Evolutionary conservation across 495 filamentous ascomycete species (phyloP), one percentile per base, ranked within the genome.

Genomic region (Neohortaea acidophila): DNA sequence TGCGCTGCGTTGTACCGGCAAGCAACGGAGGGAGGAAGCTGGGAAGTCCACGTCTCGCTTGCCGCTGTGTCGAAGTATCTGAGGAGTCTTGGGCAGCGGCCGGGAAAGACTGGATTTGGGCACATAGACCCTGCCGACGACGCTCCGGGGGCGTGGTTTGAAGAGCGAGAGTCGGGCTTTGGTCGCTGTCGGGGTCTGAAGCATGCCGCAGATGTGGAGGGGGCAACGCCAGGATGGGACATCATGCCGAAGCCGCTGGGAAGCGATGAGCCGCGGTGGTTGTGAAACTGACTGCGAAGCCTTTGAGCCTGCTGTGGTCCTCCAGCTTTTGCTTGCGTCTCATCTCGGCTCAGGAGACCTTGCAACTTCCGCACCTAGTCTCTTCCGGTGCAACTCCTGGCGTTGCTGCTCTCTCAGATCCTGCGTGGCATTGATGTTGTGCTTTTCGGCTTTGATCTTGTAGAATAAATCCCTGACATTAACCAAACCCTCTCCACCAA

Each of bases 51-150:
- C 10, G 51, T 57, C 13, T 59, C 56, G 10, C 45, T 65, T 12
- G 59, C 58, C 8, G 56, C 44, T 1, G 33, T 40, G 4, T 48
- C 45, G 51, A 51, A 56, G 32, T 54, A 51, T 38, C 42, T 56
- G 19, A 30, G 53, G n/a, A 47, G 41, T 23, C 31, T 56, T 14
- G 48, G 51, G 9, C 53, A 50, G 28, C 36, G 43, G 14, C 22
- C 33, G 3, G 51, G 36, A 12, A 43, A 41, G 15, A 23, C 18
- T 4, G 43, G 42, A n/a, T 51, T 44, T 13, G 43, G 28, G 1
- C 21, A 34, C 37, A n/a, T 23, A 15, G 23, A 49, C 23, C 43
- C 15, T 24, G 18, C 21, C 33, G 44, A 44, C 11, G 43, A 48
- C 6, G 41, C 52, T 6, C 43, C 35, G 7, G 37, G 40, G 12